Percentiles rank a stretch among this genome's conserved stretches.
These are phyloP conservation scores for Talaromyces sp. DNA, from an alignment of 2,329 filamentous ascomycete species.

Conservation along the genomic window DNA sequence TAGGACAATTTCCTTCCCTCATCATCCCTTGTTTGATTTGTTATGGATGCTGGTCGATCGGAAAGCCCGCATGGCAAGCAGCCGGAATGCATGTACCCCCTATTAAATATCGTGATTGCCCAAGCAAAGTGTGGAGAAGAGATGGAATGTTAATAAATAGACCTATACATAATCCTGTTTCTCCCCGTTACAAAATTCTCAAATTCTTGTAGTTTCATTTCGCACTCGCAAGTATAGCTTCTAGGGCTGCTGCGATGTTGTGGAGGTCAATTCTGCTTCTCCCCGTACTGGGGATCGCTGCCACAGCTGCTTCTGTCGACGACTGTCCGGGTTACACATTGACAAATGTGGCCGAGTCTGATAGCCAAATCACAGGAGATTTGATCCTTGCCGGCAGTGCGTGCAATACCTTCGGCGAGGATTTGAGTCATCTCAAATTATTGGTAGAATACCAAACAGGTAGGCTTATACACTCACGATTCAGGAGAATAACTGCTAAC, in stretches of 20 bases:
- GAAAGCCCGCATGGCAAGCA: not conserved
- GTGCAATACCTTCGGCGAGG: constrained; percentile 61
- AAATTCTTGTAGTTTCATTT: not conserved
- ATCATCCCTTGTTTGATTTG: constrained; percentile 16
- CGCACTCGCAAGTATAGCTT: not conserved
- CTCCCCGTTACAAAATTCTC: not conserved
- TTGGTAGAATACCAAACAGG: constrained; percentile 57
- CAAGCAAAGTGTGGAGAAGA: not conserved
- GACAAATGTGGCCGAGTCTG: constrained; percentile 44
- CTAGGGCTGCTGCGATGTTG: not conserved
- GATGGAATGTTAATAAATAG: not conserved
- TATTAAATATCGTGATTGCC: not conserved
- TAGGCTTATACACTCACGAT: not conserved
- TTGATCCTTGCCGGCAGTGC: constrained; percentile 66
- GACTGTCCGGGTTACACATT: constrained; percentile 43
- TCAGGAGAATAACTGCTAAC: not conserved
- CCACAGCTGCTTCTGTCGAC: not conserved
- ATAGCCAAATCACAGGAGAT: constrained; percentile 49
- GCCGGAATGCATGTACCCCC: constrained; percentile 3
- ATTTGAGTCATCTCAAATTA: constrained; percentile 57
- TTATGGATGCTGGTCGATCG: not conserved
- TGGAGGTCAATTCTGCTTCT: constrained; percentile 1
- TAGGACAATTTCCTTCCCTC: not conserved
- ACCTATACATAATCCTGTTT: not conserved
- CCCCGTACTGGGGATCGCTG: not conserved